Evolutionary conservation across 2,329 filamentous ascomycete genomes (phyloP), one percentile per base, ranked within the genome.

Genomic region (Trichoderma koningii): DNA sequence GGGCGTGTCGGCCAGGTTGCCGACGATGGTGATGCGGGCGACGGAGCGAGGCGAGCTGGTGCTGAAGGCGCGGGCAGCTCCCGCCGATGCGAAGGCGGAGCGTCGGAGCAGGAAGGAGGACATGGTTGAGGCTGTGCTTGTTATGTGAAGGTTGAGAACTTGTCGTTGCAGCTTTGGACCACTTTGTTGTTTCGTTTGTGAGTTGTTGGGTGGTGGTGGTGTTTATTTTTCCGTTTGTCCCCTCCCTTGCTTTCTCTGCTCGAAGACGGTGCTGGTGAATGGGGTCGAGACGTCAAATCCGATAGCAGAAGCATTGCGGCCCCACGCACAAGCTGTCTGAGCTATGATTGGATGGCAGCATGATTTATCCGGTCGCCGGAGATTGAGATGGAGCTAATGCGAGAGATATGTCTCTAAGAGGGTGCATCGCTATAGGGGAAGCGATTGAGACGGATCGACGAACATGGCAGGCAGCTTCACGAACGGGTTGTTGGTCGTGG

Each of bases 21-120:
- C 95, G 71, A 97, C 85, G 77, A 99, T 82, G 73, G 88, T 90
- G 82, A 99, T 90, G 78, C 89, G 90, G 71, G 95, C 91, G 70
- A 95, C 74, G 68, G 83, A 79, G 68, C 86, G 84, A 56, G 85
- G 77, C 47, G 87, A 80, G 51, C 89, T 88, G 71, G 88, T 87
- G 81, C 87, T 92, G 85, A 97, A 97, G 74, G 88, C 79, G 78
- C 92, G 92, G 71, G 83, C 75, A 68, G 79, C 71, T 65, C 79
- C 71, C 70, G 81, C 79, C 74, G 78, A 78, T 75, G 79, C 76
- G 72, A 71, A 78, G 79, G 79, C 78, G 78, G 79, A 79, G 78
- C 81, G 77, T 77, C 82, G 80, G 81, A 84, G 74, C 76, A 85
- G 75, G 78, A 81, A 78, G 68, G 80, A 78, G 66, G 81, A 82